Conservation (phyloP, 495 filamentous ascomycete species). For the Rhypophila decipiens region DNA sequence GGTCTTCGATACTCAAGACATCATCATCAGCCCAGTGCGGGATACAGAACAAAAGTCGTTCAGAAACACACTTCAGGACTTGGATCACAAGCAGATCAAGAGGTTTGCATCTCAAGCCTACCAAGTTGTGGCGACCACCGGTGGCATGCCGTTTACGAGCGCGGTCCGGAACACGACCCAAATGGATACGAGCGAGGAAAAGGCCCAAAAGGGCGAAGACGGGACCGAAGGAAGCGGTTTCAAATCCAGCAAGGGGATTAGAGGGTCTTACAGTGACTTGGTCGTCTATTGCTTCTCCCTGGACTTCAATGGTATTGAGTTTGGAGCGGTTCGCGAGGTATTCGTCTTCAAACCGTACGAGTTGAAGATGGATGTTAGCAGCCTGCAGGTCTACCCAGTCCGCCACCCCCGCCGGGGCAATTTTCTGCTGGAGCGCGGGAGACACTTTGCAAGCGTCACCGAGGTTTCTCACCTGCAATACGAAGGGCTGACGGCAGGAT, state of each 20-base stretch:
- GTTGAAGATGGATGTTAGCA: conserved; percentile 21
- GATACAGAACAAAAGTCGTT: too few species aligned
- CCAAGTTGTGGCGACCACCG: conserved; percentile 1
- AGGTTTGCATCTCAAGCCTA: neutral
- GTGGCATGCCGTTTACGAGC: conserved; percentile 2
- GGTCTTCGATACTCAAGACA: conserved; percentile 8
- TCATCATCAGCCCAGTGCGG: conserved; percentile 9
- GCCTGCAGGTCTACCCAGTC: conserved; percentile 28
- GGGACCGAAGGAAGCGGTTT: too few species aligned
- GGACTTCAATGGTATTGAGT: conserved; percentile 31
- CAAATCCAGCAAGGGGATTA: too few species aligned
- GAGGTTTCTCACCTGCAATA: conserved; percentile 27
- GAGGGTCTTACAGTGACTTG: neutral
- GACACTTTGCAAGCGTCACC: conserved; percentile 22
- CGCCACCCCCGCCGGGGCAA: neutral
- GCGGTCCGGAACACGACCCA: neutral
- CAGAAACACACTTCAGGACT: too few species aligned
- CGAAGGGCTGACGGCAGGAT: conserved; percentile 23
- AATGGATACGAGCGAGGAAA: too few species aligned
- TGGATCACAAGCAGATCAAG: neutral
- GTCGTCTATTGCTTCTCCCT: conserved; percentile 20
- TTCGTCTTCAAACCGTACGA: conserved; percentile 30
- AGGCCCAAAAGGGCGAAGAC: neutral
- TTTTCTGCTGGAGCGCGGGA: conserved; percentile 22
- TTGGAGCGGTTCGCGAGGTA: conserved; percentile 22